Base-by-base conservation (phyloP, 441 rosid genomes). In the Flueggea neowawraea region DNA sequence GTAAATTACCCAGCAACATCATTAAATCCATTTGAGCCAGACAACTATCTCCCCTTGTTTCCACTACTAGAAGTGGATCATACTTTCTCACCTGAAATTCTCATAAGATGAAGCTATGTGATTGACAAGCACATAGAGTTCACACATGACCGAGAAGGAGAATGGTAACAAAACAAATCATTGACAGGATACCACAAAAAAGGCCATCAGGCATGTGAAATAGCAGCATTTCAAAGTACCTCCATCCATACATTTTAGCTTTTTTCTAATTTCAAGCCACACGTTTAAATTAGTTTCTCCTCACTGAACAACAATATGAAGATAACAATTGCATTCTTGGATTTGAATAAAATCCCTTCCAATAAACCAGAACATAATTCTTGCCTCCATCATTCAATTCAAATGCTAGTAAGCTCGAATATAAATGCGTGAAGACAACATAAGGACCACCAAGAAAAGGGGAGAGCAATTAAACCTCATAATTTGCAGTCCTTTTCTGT, bases 11-110 rank as follows among this genome's bases (percentile, higher is more conserved):
- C 91, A 65, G 96, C 80, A 52, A 93, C 80, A 55, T 79, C 83
- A 70, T 82, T 85, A 69, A 93, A 90, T 44, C 98, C 89, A 62
- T 63, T 68, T 31, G 97, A 88, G 1, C 92, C 87, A 31, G 89
- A 77, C 39, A 90, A 83, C 70, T 82, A 70, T 90, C 95, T 58
- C 91, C 96, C 12, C 64, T 65, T 43, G 95, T 84, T 80, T 93
- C 97, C 60, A 83, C 98, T 39, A 90, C 92, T 6, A 80, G 62
- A 67, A 88, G 90, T 0, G 92, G 86, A 31, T 54, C 65, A 5
- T 90, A 88, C 65, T 58, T 80, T 55, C 98, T 81, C 8, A 90
- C 89, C 96, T 93, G 81, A 58, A 65, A 14, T 22, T 47, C 32
- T 53, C 10, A 36, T 51, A 2, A 11, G 63, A 43, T 59, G 59